Conservation (phyloP, 2,329 filamentous ascomycete genomes). For the Furcasterigmium furcatum region DNA sequence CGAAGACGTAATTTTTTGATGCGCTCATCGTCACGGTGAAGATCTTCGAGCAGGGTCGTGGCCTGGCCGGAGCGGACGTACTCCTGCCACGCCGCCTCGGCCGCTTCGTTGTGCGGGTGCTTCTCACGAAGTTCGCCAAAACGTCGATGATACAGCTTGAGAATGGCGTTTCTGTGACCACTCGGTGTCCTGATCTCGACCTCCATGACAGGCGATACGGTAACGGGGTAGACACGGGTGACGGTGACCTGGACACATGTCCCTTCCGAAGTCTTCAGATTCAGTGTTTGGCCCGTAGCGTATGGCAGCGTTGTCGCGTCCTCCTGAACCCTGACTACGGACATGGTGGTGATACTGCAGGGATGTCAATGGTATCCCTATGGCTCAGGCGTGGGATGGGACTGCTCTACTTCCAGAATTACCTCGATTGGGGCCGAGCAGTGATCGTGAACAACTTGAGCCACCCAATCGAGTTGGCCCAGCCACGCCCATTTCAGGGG, state of each 20-base stretch:
- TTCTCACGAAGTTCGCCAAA: conserved; percentile 4
- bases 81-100: conserved; percentile 7
- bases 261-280: conserved; percentile 1
- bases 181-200: conserved; percentile 2
- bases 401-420: too few species aligned
- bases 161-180: conserved; percentile 4
- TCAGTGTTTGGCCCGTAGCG: conserved; percentile 6
- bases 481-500: too few species aligned
- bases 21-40: conserved; percentile 2
- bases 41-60: conserved; percentile 3
- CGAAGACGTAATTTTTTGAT: background rate
- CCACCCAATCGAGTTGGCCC: too few species aligned
- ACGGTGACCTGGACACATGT: conserved; percentile 4
- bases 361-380: too few species aligned
- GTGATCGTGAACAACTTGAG: too few species aligned
- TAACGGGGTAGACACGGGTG: conserved; percentile 5
- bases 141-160: conserved; percentile 10
- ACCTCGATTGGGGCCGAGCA: too few species aligned
- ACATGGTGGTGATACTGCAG: too few species aligned
- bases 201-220: conserved; percentile 8
- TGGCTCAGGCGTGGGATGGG: too few species aligned
- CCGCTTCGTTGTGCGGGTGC: conserved; percentile 6
- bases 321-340: too few species aligned
- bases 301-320: conserved; percentile 1
- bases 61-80: conserved; percentile 9